Conservation (phyloP, 176 grass and related monocot species). For the Aechmea fasciata region DNA sequence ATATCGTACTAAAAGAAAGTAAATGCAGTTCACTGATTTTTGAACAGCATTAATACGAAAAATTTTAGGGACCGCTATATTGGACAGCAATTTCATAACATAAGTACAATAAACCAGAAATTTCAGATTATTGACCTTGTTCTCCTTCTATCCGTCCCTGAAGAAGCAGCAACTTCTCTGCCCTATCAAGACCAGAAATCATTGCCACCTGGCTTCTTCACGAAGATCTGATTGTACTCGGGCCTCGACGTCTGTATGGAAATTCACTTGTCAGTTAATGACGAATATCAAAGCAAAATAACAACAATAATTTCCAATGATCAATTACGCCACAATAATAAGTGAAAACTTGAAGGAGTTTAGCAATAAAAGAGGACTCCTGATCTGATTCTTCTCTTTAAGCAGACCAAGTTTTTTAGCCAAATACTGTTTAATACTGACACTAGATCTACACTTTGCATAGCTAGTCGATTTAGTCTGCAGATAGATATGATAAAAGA, state of each 20-base stretch:
- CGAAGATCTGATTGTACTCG: slow-evolving; percentile 47
- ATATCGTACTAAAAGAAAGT: no score
- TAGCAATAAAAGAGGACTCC: no score
- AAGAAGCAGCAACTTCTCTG: slow-evolving; percentile 10
- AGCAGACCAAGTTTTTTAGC: no score
- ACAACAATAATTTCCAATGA: background rate
- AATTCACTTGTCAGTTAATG: slow-evolving; percentile 11
- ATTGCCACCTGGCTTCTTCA: slow-evolving; percentile 48
- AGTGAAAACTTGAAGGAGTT: no score
- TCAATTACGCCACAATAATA: background rate
- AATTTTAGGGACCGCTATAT: background rate
- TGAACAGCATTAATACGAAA: no score
- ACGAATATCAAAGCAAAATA: background rate
- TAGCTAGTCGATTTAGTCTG: background rate
- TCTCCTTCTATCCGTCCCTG: background rate
- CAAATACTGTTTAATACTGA: no score
- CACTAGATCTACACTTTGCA: no score
- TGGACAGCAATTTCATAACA: background rate
- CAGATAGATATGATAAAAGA: background rate
- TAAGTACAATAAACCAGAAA: background rate
- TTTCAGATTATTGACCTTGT: background rate
- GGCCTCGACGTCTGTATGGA: slow-evolving; percentile 46
- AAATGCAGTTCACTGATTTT: no score
- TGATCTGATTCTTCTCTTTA: no score
- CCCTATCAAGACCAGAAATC: slow-evolving; percentile 39